phyloP scores from a whole-genome alignment of 2,329 filamentous ascomycete genomes.

The Diaporthe capsici region DNA sequence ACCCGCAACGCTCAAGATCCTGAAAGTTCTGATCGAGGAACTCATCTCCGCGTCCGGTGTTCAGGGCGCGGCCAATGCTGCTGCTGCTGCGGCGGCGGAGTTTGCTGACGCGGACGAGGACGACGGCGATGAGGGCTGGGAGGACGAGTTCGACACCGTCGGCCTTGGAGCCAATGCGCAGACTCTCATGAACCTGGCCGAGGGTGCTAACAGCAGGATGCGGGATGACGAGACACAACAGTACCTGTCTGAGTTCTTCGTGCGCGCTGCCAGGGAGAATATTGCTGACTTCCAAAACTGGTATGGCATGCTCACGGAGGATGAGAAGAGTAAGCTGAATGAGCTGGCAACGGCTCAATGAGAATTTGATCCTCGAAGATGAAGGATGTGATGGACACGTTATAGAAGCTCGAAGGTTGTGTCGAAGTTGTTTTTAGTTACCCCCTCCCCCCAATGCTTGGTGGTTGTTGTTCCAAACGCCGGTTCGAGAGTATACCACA shows the following conservation, averaged over 20 bases:
- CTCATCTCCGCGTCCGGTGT: constrained; percentile 83
- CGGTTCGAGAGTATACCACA: not conserved
- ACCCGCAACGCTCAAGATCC: constrained; percentile 90
- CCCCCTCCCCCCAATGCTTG: not conserved
- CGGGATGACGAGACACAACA: constrained; percentile 92
- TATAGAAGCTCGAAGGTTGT: constrained; percentile 7
- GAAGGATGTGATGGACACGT: not conserved
- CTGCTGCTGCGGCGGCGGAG: constrained; percentile 71
- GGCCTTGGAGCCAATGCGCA: constrained; percentile 81
- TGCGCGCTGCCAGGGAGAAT: constrained; percentile 69
- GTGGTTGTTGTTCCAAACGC: not conserved
- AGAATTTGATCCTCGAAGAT: not conserved
- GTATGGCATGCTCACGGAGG: constrained; percentile 68
- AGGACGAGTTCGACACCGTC: constrained; percentile 83
- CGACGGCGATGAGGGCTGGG: constrained; percentile 87
- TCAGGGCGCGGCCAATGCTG: constrained; percentile 71
- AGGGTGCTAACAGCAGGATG: constrained; percentile 72
- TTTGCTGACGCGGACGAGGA: constrained; percentile 71
- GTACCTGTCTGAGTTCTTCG: constrained; percentile 87
- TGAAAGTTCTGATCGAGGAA: constrained; percentile 96
- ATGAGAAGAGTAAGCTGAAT: constrained; percentile 70
- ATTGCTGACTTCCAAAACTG: constrained; percentile 69
- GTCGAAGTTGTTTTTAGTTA: not conserved
- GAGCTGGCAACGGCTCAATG: constrained; percentile 58
- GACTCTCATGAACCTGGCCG: constrained; percentile 85